phyloP scores from a whole-genome alignment of 352 stramenopile species.

The Aphanomyces cochlioides region DNA sequence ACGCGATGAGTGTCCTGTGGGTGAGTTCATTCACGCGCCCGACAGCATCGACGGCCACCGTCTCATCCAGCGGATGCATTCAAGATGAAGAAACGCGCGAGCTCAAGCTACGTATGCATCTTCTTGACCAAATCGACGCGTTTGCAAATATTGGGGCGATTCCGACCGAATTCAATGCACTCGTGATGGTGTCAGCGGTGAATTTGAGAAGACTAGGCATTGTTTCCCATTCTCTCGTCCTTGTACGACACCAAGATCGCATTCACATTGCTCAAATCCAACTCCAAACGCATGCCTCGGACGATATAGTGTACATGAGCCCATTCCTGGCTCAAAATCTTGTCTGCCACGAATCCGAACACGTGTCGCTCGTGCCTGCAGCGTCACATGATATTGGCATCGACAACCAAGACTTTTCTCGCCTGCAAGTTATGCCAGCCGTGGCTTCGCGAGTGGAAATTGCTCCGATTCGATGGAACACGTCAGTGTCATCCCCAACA shows the following conservation, averaged over 20 bases:
- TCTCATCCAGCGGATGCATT: too few relatives aligned
- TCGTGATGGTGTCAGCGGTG: slow-evolving; percentile 3
- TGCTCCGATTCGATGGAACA: slow-evolving; percentile 1
- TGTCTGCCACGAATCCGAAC: background rate
- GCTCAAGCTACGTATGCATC: slow-evolving; percentile 20
- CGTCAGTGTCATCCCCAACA: background rate
- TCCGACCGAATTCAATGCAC: slow-evolving; percentile 13
- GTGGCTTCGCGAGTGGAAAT: slow-evolving; percentile 21
- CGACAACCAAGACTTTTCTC: background rate
- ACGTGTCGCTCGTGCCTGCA: slow-evolving; percentile 5
- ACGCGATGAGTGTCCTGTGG: too few relatives aligned
- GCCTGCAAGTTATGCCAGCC: slow-evolving; percentile 3
- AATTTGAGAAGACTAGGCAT: slow-evolving; percentile 19
- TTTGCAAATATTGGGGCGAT: background rate
- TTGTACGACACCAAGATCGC: background rate
- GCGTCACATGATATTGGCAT: background rate
- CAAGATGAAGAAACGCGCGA: too few relatives aligned
- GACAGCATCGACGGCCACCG: too few relatives aligned
- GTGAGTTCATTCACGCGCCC: too few relatives aligned
- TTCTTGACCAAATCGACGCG: slow-evolving; percentile 5
- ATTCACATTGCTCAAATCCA: slow-evolving; percentile 6
- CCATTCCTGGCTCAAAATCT: slow-evolving; percentile 21
- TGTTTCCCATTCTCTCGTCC: slow-evolving; percentile 14
- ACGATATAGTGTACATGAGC: slow-evolving; percentile 15
- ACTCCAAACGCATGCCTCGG: background rate